Conservation (phyloP, 23 red algal genomes). For the Gracilaria vermiculophylla region DNA sequence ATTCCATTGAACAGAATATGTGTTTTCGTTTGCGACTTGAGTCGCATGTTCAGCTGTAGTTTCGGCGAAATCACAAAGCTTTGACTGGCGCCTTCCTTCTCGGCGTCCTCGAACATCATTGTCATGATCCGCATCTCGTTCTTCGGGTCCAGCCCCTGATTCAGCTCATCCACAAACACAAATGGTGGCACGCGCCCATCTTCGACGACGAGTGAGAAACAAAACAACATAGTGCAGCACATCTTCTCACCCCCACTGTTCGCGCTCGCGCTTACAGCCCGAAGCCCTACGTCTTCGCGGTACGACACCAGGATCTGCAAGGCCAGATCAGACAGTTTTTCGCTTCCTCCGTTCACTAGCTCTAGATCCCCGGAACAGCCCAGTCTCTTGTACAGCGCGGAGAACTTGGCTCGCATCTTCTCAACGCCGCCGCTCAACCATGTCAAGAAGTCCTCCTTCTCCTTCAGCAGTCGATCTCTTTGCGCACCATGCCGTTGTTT, state of each 20-base stretch:
- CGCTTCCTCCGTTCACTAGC: slow-evolving; percentile 54
- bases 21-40: slow-evolving; percentile 54
- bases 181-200: slow-evolving; percentile 73
- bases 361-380: slow-evolving; percentile 82
- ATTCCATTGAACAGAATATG: slow-evolving; percentile 93
- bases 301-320: slow-evolving; percentile 88
- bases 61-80: slow-evolving; percentile 95
- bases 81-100: slow-evolving; percentile 59
- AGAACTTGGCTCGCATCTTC: slow-evolving; percentile 73
- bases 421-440: slow-evolving; percentile 44
- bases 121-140: slow-evolving; percentile 89
- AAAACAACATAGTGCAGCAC: slow-evolving; percentile 92
- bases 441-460: slow-evolving; percentile 45
- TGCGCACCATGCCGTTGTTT: not conserved
- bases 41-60: slow-evolving; percentile 74
- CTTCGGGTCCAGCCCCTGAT: slow-evolving; percentile 94
- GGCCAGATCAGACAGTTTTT: slow-evolving; percentile 59
- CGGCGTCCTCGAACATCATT: slow-evolving; percentile 86
- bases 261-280: slow-evolving; percentile 48
- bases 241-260: slow-evolving; percentile 97
- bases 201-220: slow-evolving; percentile 66
- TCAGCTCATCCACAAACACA: slow-evolving; percentile 95
- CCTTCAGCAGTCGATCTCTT: not conserved
- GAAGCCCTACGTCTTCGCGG: slow-evolving; percentile 70
- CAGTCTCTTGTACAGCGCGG: slow-evolving; percentile 59